Percentiles rank a stretch among this genome's conserved stretches.
Conservation (phyloP, 2,329 filamentous ascomycete genomes). For the Biscogniauxia sp. region DNA sequence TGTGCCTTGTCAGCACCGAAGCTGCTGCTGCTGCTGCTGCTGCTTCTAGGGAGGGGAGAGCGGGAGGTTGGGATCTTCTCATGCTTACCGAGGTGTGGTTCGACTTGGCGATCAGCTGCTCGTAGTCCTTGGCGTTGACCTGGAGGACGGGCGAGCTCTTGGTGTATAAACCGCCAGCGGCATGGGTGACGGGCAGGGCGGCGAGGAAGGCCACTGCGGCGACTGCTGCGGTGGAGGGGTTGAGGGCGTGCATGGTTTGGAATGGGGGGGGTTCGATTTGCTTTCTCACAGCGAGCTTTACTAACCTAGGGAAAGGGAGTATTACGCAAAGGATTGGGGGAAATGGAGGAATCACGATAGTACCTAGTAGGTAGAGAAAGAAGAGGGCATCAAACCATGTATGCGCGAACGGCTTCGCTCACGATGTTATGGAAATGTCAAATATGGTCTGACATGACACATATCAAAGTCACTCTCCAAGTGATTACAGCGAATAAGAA, state of each 20-base stretch:
- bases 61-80: too few relatives aligned
- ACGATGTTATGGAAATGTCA: constrained; percentile 3
- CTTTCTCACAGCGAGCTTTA: background rate
- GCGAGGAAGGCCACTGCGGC: constrained; percentile 63
- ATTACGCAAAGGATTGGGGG: background rate
- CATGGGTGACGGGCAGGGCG: constrained; percentile 61
- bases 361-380: background rate
- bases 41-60: too few relatives aligned
- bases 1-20: constrained; percentile 2
- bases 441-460: constrained; percentile 14
- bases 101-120: constrained; percentile 78
- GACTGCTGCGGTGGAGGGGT: constrained; percentile 49
- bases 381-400: constrained; percentile 16
- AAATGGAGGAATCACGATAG: constrained; percentile 2
- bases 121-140: constrained; percentile 74
- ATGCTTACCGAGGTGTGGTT: constrained; percentile 79
- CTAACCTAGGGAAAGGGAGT: constrained; percentile 6
- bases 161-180: constrained; percentile 75
- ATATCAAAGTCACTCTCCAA: background rate
- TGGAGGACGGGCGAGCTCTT: constrained; percentile 87
- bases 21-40: background rate
- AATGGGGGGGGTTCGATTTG: too few relatives aligned
- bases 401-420: background rate
- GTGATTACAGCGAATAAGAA: background rate
- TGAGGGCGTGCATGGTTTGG: constrained; percentile 47